Conservation (phyloP, 176 grass and related monocot genomes). For the Oryza punctata region DNA sequence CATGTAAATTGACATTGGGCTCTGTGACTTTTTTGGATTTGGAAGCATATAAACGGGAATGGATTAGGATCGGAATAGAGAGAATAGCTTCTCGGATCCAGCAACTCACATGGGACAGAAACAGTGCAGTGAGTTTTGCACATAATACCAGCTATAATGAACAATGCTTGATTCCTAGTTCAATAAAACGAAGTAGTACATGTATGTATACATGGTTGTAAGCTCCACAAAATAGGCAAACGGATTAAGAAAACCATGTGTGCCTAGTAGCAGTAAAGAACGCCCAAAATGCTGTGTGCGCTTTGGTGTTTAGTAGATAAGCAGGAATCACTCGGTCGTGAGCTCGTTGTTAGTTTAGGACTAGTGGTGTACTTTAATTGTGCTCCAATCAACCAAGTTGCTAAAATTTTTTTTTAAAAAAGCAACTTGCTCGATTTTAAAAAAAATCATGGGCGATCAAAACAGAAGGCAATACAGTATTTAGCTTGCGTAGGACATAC, state of each 20-base stretch:
- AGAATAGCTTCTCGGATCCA: constrained; percentile 36
- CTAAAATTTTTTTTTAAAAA: too few species aligned
- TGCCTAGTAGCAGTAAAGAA: not conserved
- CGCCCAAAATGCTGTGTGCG: not conserved
- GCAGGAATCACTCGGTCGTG: constrained; percentile 25
- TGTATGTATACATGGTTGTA: not conserved
- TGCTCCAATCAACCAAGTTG: not conserved
- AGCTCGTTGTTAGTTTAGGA: constrained; percentile 7
- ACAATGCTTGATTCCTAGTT: not conserved
- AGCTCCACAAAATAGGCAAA: not conserved
- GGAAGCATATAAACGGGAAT: not conserved
- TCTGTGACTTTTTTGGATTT: not conserved
- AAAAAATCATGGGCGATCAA: not conserved
- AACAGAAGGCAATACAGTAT: not conserved
- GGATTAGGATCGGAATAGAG: not conserved
- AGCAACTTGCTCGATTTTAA: not conserved
- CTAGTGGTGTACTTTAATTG: not conserved
- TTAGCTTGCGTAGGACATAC: constrained; percentile 17
- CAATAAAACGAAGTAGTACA: not conserved
- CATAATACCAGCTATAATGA: not conserved
- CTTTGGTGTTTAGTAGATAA: constrained; percentile 22
- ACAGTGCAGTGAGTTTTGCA: not conserved
- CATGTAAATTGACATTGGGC: not conserved
- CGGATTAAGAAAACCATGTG: not conserved
- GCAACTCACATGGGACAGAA: not conserved